A percentile compares a stretch with the other conserved stretches of the same genome.
These are phyloP conservation scores for Wakefieldia striispora DNA, from an alignment of 768 basidiomycete genomes.

Conservation along the genomic window DNA sequence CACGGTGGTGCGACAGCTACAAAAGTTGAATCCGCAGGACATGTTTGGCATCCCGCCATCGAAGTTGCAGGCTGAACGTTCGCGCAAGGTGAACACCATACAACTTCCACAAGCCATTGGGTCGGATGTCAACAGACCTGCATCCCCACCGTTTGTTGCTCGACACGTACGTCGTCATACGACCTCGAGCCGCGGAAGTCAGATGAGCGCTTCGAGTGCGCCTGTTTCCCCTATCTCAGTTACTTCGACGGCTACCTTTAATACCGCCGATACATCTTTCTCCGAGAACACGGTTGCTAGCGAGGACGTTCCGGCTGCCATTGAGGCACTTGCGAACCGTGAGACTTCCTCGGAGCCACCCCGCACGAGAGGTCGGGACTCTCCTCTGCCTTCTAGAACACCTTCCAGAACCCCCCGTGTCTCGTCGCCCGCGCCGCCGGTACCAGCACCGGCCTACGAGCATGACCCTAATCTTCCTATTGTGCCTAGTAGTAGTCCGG, in stretches of 20 bases:
- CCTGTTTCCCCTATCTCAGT: constrained; percentile 32
- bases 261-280: constrained; percentile 10
- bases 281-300: constrained; percentile 14
- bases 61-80: constrained; percentile 13
- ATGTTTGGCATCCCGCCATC: constrained; percentile 15
- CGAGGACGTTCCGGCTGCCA: constrained; percentile 19
- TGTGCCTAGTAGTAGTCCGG: neutral
- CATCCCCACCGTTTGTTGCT: constrained; percentile 33
- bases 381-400: too few relatives aligned
- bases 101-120: constrained; percentile 20
- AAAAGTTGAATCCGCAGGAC: constrained; percentile 7
- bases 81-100: constrained; percentile 25
- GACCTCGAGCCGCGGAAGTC: constrained; percentile 31
- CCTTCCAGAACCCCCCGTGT: too few relatives aligned
- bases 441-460: too few relatives aligned
- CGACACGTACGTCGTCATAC: constrained; percentile 35
- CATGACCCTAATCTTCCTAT: constrained; percentile 28
- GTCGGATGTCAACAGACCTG: constrained; percentile 22
- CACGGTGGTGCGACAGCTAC: constrained; percentile 10
- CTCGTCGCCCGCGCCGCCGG: too few relatives aligned
- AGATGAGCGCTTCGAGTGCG: constrained; percentile 29
- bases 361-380: too few relatives aligned
- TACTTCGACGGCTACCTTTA: constrained; percentile 28
- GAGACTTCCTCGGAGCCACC: too few relatives aligned
- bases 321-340: constrained; percentile 13